Evolutionary conservation across 2,329 filamentous ascomycete genomes (phyloP).

Genomic region (Arthrinium phaeospermum): DNA sequence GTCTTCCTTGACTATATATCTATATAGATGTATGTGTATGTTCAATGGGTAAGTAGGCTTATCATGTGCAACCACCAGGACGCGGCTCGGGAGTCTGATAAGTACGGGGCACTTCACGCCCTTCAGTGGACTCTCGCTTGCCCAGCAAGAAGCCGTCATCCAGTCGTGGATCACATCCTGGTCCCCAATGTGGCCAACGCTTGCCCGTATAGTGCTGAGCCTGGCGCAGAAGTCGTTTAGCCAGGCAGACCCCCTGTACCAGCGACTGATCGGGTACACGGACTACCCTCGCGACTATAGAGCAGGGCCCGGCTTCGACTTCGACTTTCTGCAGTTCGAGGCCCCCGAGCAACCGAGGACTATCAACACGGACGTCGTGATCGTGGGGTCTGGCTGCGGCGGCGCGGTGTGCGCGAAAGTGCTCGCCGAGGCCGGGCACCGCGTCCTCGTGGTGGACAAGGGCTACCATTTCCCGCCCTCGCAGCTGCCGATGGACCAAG

Average conservation of each 20-base stretch:
- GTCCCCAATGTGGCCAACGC: constrained; percentile 57
- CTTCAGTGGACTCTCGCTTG: constrained; percentile 48
- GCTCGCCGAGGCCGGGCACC: constrained; percentile 67
- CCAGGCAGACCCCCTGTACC: constrained; percentile 60
- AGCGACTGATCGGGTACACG: constrained; percentile 61
- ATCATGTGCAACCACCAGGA: constrained; percentile 48
- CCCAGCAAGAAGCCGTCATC: constrained; percentile 55
- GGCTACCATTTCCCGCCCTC: constrained; percentile 76
- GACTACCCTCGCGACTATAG: constrained; percentile 58
- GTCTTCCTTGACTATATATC: too few relatives aligned
- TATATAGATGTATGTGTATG: background rate
- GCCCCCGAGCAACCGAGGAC: constrained; percentile 54
- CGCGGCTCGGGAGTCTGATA: constrained; percentile 65
- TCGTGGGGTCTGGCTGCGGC: constrained; percentile 87
- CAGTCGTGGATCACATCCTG: constrained; percentile 65
- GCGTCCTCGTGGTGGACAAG: constrained; percentile 83
- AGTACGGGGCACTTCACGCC: constrained; percentile 72
- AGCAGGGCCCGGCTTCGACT: constrained; percentile 58
- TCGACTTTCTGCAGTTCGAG: constrained; percentile 65
- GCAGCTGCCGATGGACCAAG: constrained; percentile 76
- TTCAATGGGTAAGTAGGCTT: background rate
- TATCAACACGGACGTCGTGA: constrained; percentile 80
- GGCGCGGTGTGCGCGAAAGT: constrained; percentile 83
- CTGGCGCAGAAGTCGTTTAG: constrained; percentile 61
- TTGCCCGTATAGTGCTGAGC: constrained; percentile 61